These are phyloP conservation scores for Lagenidium sp. DNA, from an alignment of 352 stramenopile species.

Conservation along the genomic window DNA sequence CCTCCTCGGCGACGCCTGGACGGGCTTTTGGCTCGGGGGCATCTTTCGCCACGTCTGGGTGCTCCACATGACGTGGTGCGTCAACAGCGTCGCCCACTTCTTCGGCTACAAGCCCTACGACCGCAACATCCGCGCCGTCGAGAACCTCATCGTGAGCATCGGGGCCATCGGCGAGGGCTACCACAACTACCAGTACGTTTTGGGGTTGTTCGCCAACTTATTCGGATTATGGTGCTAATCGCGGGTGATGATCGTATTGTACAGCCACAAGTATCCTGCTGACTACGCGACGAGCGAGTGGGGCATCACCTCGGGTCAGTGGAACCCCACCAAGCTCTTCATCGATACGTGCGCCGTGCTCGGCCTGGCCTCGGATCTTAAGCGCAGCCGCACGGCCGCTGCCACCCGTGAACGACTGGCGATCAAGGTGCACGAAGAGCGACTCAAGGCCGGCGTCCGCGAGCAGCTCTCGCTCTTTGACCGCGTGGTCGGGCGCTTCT, in stretches of 20 bases:
- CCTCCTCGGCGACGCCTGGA: slow-evolving; percentile 89
- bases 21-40: slow-evolving; percentile 94
- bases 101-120: slow-evolving; percentile 99
- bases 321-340: slow-evolving; percentile 97
- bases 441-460: slow-evolving; percentile 36
- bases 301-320: slow-evolving; percentile 92
- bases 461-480: slow-evolving; percentile 47
- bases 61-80: slow-evolving; percentile 97
- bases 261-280: slow-evolving; percentile 97
- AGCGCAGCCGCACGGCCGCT: slow-evolving; percentile 86
- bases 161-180: slow-evolving; percentile 96
- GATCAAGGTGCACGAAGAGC: slow-evolving; percentile 52
- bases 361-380: slow-evolving; percentile 94
- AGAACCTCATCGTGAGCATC: slow-evolving; percentile 96
- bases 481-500: slow-evolving; percentile 47
- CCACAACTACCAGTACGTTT: slow-evolving; percentile 96
- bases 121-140: slow-evolving; percentile 88
- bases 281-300: slow-evolving; percentile 98
- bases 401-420: slow-evolving; percentile 58
- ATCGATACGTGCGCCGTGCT: slow-evolving; percentile 92
- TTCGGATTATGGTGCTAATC: background rate
- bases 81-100: slow-evolving; percentile 98
- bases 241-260: background rate
- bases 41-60: slow-evolving; percentile 94
- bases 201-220: background rate